phyloP scores from a whole-genome alignment of 2,329 filamentous ascomycete genomes.

The Penicillium frequentans region DNA sequence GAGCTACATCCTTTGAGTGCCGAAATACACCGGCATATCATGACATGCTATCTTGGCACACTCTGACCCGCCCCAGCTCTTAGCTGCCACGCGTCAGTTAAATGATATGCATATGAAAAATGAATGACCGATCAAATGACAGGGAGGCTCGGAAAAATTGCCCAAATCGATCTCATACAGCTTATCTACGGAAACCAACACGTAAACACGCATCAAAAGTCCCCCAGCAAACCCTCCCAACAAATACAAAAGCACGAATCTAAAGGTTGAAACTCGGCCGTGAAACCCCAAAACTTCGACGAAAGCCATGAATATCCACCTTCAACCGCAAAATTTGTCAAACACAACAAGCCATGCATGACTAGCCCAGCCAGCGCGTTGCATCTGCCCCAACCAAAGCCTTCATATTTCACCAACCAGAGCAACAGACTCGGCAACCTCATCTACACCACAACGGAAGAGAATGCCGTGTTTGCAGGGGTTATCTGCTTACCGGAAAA shows the following conservation, averaged over 20 bases:
- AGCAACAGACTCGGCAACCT: background rate
- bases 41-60: background rate
- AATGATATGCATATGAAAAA: too few relatives aligned
- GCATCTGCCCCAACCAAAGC: too few relatives aligned
- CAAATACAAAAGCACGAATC: background rate
- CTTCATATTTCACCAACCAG: too few relatives aligned
- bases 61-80: background rate
- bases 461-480: background rate
- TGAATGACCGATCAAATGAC: background rate
- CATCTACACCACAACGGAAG: background rate
- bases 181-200: too few relatives aligned
- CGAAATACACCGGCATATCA: background rate
- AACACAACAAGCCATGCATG: background rate
- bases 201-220: too few relatives aligned
- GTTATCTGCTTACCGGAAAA: background rate
- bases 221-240: too few relatives aligned
- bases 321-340: background rate
- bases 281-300: background rate
- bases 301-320: background rate
- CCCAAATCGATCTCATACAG: too few relatives aligned
- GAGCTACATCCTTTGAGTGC: background rate
- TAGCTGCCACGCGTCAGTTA: background rate
- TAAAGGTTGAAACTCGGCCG: background rate
- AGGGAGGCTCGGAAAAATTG: background rate
- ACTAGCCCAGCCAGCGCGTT: background rate